Base-by-base conservation (phyloP, 2,329 filamentous ascomycete genomes). In the Rugonectria rugulosa region DNA sequence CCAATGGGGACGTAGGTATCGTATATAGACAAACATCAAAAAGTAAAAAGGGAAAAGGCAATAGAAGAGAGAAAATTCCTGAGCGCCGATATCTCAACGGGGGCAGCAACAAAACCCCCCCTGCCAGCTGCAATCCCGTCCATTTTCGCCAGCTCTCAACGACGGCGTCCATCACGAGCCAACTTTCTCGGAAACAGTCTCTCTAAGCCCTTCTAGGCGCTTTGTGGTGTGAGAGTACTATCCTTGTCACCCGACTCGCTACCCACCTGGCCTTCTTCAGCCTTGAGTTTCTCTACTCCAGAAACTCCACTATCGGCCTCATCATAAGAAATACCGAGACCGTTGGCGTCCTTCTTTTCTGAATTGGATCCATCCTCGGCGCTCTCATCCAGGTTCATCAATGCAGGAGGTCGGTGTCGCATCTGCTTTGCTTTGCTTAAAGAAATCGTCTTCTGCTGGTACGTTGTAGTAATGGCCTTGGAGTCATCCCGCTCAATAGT, bases 401-500 rank as follows among this genome's bases (percentile, higher is more conserved):
- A 79, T 2, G 92, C 92, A 23, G 93, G 95, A 2, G 95, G 95
- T 5, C 95, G 86, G 70, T 97, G 92, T 53, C 90, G 90, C 87
- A 96, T 91, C 59, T 89, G 85, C 55, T 89, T 87, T 11, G 95
- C 95, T 76, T 97, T 97, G 51, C 88, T 85, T 6, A 99, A 84
- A 21, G 90, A 95, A 51, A 99, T 97, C 0, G 95, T 99, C 79
- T 96, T 95, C 71, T 97, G 93, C 71, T 97, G 94, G 75, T 98
- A 98, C 4, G 92, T 97, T 4, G 91, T 95, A 17, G 91, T 92
- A 57, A 97, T 88, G 9, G 89, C 85, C 58, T 89, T 84, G 4
- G 84, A 84, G 68, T 89, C 87, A 65, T 99, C 95, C 57, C 94
- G 89, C 70, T 98, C 94, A 66, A 99, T 99, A 2, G 95, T 99